Conservation (phyloP, 352 stramenopile species). For the Globisporangium perplexum region DNA sequence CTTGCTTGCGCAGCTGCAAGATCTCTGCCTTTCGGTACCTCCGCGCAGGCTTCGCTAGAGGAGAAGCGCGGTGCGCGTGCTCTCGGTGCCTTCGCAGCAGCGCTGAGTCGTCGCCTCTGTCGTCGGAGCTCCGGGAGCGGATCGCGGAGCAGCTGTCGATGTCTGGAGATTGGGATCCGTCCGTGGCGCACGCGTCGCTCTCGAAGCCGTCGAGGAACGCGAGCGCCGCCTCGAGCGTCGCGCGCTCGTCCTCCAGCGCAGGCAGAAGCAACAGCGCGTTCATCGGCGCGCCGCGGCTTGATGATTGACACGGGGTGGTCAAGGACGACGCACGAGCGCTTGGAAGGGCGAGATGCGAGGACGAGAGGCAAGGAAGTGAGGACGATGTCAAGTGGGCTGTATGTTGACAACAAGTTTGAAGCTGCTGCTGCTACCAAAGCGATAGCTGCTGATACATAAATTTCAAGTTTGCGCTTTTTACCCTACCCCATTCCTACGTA, state of each 20-base stretch:
- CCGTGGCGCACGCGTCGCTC: background rate
- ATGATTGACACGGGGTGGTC: background rate
- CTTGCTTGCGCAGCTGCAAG: background rate
- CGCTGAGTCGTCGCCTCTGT: background rate
- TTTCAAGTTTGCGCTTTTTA: background rate
- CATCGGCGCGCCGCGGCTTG: background rate
- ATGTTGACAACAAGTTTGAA: no score
- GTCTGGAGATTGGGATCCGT: background rate
- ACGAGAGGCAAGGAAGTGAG: no score
- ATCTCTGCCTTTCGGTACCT: conserved; percentile 1
- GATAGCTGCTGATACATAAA: no score
- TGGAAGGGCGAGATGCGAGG: no score
- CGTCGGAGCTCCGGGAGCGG: no score
- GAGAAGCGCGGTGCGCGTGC: no score
- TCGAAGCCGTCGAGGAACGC: conserved; percentile 16
- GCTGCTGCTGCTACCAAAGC: no score
- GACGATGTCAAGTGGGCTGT: no score
- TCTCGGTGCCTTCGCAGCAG: no score
- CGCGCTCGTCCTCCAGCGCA: conserved; percentile 6
- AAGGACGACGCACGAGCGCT: no score
- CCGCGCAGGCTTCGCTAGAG: background rate
- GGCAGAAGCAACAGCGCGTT: background rate
- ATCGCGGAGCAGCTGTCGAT: no score
- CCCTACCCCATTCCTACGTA: background rate
- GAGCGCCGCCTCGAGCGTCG: conserved; percentile 13